A percentile compares a stretch with the other conserved stretches of the same genome.
Evolutionary conservation across 805 yeast species (phyloP).

Genomic region (Allodekkera sacchari): DNA sequence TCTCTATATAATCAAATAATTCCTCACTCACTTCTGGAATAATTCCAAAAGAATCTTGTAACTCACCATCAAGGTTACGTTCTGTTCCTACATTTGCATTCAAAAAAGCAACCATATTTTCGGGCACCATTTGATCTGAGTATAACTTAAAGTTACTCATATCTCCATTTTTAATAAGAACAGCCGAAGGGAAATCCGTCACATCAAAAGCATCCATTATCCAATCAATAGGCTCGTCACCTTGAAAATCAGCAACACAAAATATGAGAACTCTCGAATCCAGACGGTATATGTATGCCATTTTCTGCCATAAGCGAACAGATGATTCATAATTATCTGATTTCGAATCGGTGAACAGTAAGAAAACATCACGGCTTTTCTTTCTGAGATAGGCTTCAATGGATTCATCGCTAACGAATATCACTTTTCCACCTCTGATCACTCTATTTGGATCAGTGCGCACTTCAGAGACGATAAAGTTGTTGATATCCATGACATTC

Average conservation of each 20-base stretch:
- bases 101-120: constrained; percentile 42
- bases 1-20: constrained; percentile 22
- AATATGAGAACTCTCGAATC: constrained; percentile 32
- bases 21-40: constrained; percentile 25
- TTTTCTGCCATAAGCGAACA: constrained; percentile 38
- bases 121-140: constrained; percentile 37
- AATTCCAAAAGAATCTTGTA: constrained; percentile 32
- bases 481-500: constrained; percentile 38
- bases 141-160: constrained; percentile 26
- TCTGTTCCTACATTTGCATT: constrained; percentile 32
- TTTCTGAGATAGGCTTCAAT: constrained; percentile 20
- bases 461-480: constrained; percentile 34
- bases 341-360: constrained; percentile 55
- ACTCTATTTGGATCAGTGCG: constrained; percentile 19
- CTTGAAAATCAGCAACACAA: constrained; percentile 42
- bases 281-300: constrained; percentile 39
- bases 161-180: constrained; percentile 34
- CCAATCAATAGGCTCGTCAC: constrained; percentile 34
- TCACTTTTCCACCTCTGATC: constrained; percentile 14
- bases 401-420: constrained; percentile 20
- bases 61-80: constrained; percentile 34
- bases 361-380: constrained; percentile 35
- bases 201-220: constrained; percentile 35
- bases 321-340: too few relatives aligned
- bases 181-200: constrained; percentile 46